phyloP scores from a whole-genome alignment of 352 stramenopile species.

The Globisporangium sylvaticum region DNA sequence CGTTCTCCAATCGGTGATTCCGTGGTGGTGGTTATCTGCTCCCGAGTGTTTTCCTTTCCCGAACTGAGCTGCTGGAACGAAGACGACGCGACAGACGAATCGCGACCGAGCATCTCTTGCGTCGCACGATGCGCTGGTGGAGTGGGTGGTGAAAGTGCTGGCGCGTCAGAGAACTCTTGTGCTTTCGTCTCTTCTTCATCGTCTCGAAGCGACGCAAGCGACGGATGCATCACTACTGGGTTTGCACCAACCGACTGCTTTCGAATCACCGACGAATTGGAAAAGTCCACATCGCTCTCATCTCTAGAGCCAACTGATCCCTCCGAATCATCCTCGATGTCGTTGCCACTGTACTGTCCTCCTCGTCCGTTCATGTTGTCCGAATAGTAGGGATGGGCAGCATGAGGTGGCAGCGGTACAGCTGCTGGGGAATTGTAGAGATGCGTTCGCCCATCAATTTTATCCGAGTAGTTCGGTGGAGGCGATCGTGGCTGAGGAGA shows the following conservation, averaged over 20 bases:
- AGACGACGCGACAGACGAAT: slow-evolving; percentile 26
- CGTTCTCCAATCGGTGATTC: slow-evolving; percentile 3
- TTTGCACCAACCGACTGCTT: background rate
- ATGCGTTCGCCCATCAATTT: background rate
- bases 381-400: background rate
- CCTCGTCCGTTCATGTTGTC: slow-evolving; percentile 1
- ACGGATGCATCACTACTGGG: slow-evolving; percentile 10
- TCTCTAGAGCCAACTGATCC: slow-evolving; percentile 35
- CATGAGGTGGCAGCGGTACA: background rate
- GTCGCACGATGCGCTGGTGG: slow-evolving; percentile 36
- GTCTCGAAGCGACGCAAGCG: slow-evolving; percentile 8
- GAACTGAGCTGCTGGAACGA: slow-evolving; percentile 4
- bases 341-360: background rate
- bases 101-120: slow-evolving; percentile 28
- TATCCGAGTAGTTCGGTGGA: background rate
- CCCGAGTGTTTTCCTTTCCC: background rate
- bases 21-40: background rate
- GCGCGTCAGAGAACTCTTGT: slow-evolving; percentile 40
- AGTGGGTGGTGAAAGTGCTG: slow-evolving; percentile 37
- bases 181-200: slow-evolving; percentile 53
- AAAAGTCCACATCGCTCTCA: slow-evolving; percentile 18
- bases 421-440: background rate
- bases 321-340: slow-evolving; percentile 30
- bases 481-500: slow-evolving; percentile 1
- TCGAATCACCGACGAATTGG: slow-evolving; percentile 10